Base-by-base conservation (phyloP, 164 flowering plant species). In the Stephania yunnanensis region DNA sequence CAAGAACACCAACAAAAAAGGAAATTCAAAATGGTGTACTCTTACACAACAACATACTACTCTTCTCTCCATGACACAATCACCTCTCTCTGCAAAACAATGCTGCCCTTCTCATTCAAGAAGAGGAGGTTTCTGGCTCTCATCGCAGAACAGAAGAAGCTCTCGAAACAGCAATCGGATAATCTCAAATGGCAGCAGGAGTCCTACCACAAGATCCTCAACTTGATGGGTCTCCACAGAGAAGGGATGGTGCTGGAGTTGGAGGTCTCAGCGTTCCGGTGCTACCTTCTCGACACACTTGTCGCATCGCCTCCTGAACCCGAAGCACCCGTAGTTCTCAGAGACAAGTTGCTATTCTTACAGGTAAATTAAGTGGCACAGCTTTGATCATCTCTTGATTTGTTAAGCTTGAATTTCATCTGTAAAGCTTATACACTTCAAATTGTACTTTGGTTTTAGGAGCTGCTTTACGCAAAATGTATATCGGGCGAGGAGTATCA, bases 111-210 rank as follows among this genome's bases (percentile, higher is more conserved):
- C 81, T 85, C 93, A 76, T 82, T 90, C 78, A 93, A 86, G 89
- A 95, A 91, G 76, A 77, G 80, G 75, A 82, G 92, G 10, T 75
- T 93, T 50, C 83, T 88, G 1, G 87, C 86, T 7, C 48, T 72
- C 20, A 78, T 84, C 0, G 82, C 90, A 0, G 99, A 93, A 71
- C 91, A 83, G 76, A 86, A 83, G 75, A 85, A 84, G 78, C 89
- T 91, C 8, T 84, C 91, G 30, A 86, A 91, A 82, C 87, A 86
- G 76, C 99, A 93, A 71, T 86, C 92, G 10, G 97, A 93, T 74
- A 92, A 95, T 71, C 89, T 95, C 71, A 95, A 92, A 81, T 95
- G 99, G 97, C 99, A 95, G 90, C 99, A 95, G 71, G 94, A 93
- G 6, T 89, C 97, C 1, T 95, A 86, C 80, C 99, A 93, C 82